Conservation (phyloP, 2,329 filamentous ascomycete species). For the Fusarium sterilihyphosum region DNA sequence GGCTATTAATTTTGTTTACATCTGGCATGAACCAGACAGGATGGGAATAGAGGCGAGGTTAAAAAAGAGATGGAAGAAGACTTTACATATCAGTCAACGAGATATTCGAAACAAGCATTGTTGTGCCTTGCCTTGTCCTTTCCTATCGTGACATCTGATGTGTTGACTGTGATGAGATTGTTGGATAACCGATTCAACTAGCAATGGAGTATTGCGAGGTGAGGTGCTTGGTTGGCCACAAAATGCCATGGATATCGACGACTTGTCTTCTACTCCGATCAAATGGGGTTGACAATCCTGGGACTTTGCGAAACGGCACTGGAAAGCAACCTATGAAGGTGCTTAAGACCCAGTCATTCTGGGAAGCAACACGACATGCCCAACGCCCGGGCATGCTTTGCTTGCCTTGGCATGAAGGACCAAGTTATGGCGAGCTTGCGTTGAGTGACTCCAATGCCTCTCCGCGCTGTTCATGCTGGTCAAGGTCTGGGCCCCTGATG, state of each 20-base stretch:
- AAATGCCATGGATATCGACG: not conserved
- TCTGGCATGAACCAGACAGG: constrained; percentile 25
- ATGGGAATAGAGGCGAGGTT: constrained; percentile 33
- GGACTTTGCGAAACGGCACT: too few species aligned
- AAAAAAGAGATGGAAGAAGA: constrained; percentile 34
- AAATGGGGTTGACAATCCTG: not conserved
- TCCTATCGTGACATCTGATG: not conserved
- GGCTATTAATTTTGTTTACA: constrained; percentile 41
- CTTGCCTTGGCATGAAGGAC: not conserved
- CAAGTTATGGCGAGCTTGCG: not conserved
- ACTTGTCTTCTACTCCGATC: not conserved
- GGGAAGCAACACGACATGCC: not conserved
- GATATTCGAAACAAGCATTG: constrained; percentile 20
- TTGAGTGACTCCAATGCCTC: not conserved
- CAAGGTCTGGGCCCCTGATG: too few species aligned
- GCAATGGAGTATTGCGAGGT: not conserved
- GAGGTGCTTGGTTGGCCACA: not conserved
- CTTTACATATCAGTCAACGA: constrained; percentile 32
- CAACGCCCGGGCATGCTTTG: not conserved
- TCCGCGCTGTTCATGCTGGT: not conserved
- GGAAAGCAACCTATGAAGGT: not conserved
- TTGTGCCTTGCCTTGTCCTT: not conserved
- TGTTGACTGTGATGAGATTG: not conserved
- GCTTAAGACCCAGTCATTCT: not conserved
- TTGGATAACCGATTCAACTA: not conserved